Base-by-base conservation (phyloP, 768 basidiomycete genomes). In the Kwoniella sp. region DNA sequence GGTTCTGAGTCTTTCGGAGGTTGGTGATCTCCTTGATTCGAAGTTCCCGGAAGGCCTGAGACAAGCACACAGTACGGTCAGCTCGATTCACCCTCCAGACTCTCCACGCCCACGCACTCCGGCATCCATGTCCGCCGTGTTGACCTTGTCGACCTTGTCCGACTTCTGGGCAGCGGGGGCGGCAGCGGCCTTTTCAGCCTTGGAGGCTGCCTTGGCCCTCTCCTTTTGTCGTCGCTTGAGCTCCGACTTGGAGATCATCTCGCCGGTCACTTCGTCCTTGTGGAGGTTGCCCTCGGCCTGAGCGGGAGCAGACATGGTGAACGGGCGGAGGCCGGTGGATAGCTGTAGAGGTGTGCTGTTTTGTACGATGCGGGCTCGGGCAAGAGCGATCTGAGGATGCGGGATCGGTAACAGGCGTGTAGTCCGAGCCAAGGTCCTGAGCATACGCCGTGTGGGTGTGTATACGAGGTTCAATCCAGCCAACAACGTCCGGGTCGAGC, bases 161-260 rank as follows among this genome's bases (percentile, higher is more conserved):
- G 58, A 61, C 47, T 64, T 67, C 12, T 65, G 56, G n/a, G 52
- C 46, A 31, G 76, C 63, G 60, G 75, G 75, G 5, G 74, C 73
- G 29, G 78, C 75, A 23, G 75, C 75, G 27, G 55, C 62, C 78
- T 84, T 89, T 50, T 79, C 80, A 1, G 84, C 87, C 76, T 89
- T 91, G 75, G 83, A 86, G 25, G 83, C 82, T 37, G 82, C 83
- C 63, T 73, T 79, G 46, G 80, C 80, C 59, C 93, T 81, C 64
- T 85, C 83, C 80, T 95, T 91, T 75, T 87, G 81, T 59, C 92
- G 83, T 67, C 87, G 82, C 83, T 98, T 99, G 71, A 98, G 81
- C 75, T 95, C 92, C 93, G 81, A 81, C 83, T 99, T 99, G 77
- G 90, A 95, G 69, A 99, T 84, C 85, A 95, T 81, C 76, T 98